Base-by-base conservation (phyloP, 768 basidiomycete genomes). In the Pholiota conissans region DNA sequence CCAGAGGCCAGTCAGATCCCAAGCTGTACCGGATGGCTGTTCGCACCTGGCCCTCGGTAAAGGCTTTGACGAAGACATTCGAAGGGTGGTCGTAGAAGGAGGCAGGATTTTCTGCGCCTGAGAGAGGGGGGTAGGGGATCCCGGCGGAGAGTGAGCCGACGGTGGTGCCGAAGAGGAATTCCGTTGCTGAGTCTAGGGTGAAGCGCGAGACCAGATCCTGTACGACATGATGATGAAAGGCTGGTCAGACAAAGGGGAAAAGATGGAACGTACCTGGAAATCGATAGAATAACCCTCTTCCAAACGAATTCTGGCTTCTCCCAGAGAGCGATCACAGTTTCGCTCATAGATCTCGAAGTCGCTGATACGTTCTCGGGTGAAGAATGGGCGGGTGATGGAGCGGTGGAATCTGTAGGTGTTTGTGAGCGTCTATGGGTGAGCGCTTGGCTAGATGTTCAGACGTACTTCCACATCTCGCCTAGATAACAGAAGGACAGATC, bases 401-500 rank as follows among this genome's bases (percentile, higher is more conserved):
- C 87, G 82, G 63, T 89, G 86, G 60, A 86, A 79, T 62, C 86
- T 65, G 50, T 11, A 20, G 34, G 29, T 20, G 42, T 20, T 37
- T 10, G 29, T 29, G 10, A 49, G 29, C 24, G 8, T 26, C 11
- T 18, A 45, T 24, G 4, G 32, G 28, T 22, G n/a, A 24, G 18
- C 3, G 29, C 13, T 18, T 34, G 34, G 14, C 7, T 58, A 29
- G 10, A 34, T 28, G 7, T 13, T 16, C 20, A n/a, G 18, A 42
- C 76, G 61, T 62, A 86, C 84, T 84, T 88, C 88, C 87, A 89
- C 66, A 80, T 74, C 0, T 86, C 83, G 18, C 85, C 85, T 65
- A 22, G 20, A 32, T n/a, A n/a, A n/a, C n/a, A n/a, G n/a, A n/a
- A 6, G 16, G 18, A 34, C 35, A 35, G n/a, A 45, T 11, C 18